Evolutionary conservation across 1,284 basidiomycete genomes (phyloP).

Genomic region (Ustilago crameri): DNA sequence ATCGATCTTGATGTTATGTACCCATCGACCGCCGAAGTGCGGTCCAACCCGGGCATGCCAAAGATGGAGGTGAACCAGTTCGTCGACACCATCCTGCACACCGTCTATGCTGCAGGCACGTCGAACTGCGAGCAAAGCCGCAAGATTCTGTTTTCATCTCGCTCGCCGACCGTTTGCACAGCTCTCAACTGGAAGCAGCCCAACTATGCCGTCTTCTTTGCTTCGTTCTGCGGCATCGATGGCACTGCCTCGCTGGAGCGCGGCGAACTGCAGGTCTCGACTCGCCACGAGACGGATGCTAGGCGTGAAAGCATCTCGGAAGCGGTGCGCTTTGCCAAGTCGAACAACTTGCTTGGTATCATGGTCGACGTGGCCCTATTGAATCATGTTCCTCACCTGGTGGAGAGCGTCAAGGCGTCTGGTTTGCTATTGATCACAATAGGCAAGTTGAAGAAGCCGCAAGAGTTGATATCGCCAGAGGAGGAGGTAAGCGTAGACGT

Average conservation of each 20-base stretch:
- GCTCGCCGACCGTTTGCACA: slow-evolving; percentile 70
- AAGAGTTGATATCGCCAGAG: slow-evolving; percentile 7
- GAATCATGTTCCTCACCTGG: slow-evolving; percentile 57
- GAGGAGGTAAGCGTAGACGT: slow-evolving; percentile 23
- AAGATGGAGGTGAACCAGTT: slow-evolving; percentile 65
- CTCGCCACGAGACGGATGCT: slow-evolving; percentile 71
- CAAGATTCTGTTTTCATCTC: slow-evolving; percentile 63
- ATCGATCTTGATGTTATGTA: slow-evolving; percentile 65
- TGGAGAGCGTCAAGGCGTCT: slow-evolving; percentile 62
- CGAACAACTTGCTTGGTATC: slow-evolving; percentile 92
- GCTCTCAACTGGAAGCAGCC: slow-evolving; percentile 99
- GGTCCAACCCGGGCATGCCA: slow-evolving; percentile 52
- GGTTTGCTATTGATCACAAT: slow-evolving; percentile 64
- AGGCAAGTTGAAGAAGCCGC: slow-evolving; percentile 32
- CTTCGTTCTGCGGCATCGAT: slow-evolving; percentile 82
- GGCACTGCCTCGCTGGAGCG: slow-evolving; percentile 41
- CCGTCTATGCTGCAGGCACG: slow-evolving; percentile 64
- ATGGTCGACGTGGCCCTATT: slow-evolving; percentile 82
- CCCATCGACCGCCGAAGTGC: slow-evolving; percentile 59
- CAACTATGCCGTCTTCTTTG: slow-evolving; percentile 96
- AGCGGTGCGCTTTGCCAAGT: slow-evolving; percentile 92
- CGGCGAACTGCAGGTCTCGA: slow-evolving; percentile 64
- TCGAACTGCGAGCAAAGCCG: slow-evolving; percentile 54
- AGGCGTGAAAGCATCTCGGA: slow-evolving; percentile 80
- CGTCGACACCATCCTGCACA: slow-evolving; percentile 65